phyloP scores from a whole-genome alignment of 1,139 yeast genomes.

The Saccharomyces hybrid region DNA sequence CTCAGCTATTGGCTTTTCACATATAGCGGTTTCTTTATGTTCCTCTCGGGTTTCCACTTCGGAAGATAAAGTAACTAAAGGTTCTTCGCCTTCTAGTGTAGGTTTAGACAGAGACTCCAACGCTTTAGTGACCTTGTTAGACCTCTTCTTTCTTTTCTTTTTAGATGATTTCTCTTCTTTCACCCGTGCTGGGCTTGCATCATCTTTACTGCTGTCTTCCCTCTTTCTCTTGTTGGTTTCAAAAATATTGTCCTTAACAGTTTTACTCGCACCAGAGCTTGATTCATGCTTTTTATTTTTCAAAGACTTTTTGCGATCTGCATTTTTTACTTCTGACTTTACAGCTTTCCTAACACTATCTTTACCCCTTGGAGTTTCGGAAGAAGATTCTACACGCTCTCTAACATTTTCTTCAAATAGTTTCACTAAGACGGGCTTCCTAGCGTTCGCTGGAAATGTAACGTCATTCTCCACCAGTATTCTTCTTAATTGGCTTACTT shows the following conservation, averaged over 20 bases:
- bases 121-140: not conserved
- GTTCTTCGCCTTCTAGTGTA: not conserved
- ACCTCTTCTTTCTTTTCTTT: not conserved
- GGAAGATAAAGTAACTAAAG: not conserved
- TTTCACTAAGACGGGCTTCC: constrained; percentile 49
- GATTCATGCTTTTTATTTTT: not conserved
- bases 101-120: not conserved
- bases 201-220: not conserved
- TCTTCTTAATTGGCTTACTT: constrained; percentile 55
- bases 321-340: not conserved
- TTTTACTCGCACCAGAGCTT: not conserved
- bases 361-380: not conserved
- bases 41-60: not conserved
- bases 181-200: not conserved
- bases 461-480: constrained; percentile 50
- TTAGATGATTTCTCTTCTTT: not conserved
- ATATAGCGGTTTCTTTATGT: not conserved
- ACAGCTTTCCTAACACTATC: not conserved
- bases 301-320: not conserved
- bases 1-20: not conserved
- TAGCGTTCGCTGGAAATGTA: constrained; percentile 49
- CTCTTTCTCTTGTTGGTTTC: not conserved
- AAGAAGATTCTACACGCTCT: not conserved
- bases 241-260: not conserved
- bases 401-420: constrained; percentile 36